Evolutionary conservation across 2,329 filamentous ascomycete genomes (phyloP), one percentile per base, ranked within the genome.

Genomic region (Verruconis gallopava): DNA sequence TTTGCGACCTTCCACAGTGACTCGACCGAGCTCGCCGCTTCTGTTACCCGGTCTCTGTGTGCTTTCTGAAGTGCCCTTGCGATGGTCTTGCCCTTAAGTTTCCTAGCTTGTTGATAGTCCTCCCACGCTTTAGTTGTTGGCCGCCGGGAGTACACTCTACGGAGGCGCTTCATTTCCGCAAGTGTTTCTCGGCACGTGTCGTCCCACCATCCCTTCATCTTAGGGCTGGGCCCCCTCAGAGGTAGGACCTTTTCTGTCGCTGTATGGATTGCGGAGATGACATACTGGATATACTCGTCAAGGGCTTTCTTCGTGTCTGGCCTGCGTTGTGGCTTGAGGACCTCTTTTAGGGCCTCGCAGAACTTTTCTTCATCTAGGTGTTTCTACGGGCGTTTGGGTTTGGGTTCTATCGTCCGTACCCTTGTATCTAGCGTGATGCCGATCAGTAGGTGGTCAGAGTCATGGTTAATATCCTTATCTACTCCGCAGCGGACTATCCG

Each of bases 361-460:
- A 42, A 44, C 5, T 5, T 20, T 17, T 28, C 44, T 38, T 47
- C 2, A 28, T 42, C 19, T 46, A 49, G 17, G 13, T 32, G 21
- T 37, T 41, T 32, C 44, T 35, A 37, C 46, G 25, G 22, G 44
- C 17, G 21, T 32, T 21, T 47, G 46, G 25, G 15, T 32, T 28
- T 28, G 28, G 21, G n/a, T 25, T 20, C 32, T 12, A 43, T 21
- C 2, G 43, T 36, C 4, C 25, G 21, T 22, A 38, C 43, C 22
- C 42, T 14, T 2, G 47, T 45, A 33, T 50, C 45, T 19, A 51
- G 37, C n/a, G 41, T 30, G 6, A 45, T 53, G 35, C 44, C 44
- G 13, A 53, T 50, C 5, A 47, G 50, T 5, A 53, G 44, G 39
- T 53, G 44, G 41, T 52, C 46, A 13, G 49, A 53, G 44, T 50